A percentile compares a stretch with the other conserved stretches of the same genome.
phyloP scores from a whole-genome alignment of 768 basidiomycete species.

The Leccinellum luteum region DNA sequence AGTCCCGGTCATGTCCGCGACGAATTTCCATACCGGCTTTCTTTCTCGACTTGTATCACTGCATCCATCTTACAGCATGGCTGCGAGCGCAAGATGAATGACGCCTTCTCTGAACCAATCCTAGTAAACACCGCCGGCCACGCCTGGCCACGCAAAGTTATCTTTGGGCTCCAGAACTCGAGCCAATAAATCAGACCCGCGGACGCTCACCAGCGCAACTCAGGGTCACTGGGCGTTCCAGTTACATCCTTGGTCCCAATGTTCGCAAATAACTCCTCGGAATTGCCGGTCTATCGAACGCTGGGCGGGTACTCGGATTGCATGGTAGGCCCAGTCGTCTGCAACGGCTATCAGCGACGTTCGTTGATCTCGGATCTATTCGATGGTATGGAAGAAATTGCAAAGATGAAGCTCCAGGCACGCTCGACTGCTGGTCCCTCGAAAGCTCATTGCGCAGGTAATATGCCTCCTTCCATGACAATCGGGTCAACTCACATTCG shows the following conservation, averaged over 20 bases:
- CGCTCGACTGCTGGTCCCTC: neutral
- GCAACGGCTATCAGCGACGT: neutral
- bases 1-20: slow-evolving; percentile 71
- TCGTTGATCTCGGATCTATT: neutral
- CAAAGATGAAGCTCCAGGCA: neutral
- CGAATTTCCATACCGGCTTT: slow-evolving; percentile 91
- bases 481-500: neutral
- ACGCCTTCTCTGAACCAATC: slow-evolving; percentile 92
- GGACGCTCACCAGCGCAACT: slow-evolving; percentile 72
- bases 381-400: neutral
- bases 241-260: slow-evolving; percentile 88
- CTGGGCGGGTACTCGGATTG: slow-evolving; percentile 74
- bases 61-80: slow-evolving; percentile 86
- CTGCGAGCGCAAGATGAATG: slow-evolving; percentile 83
- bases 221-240: slow-evolving; percentile 79
- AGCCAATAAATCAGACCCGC: neutral
- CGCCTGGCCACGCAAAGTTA: neutral
- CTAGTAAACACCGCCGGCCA: slow-evolving; percentile 32
- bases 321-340: slow-evolving; percentile 57
- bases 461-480: neutral
- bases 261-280: slow-evolving; percentile 76
- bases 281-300: slow-evolving; percentile 77
- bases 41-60: slow-evolving; percentile 72
- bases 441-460: neutral
- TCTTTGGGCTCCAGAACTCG: neutral